Conservation (phyloP, 2,329 filamentous ascomycete species). For the Graphiopsis chlorocephala region DNA sequence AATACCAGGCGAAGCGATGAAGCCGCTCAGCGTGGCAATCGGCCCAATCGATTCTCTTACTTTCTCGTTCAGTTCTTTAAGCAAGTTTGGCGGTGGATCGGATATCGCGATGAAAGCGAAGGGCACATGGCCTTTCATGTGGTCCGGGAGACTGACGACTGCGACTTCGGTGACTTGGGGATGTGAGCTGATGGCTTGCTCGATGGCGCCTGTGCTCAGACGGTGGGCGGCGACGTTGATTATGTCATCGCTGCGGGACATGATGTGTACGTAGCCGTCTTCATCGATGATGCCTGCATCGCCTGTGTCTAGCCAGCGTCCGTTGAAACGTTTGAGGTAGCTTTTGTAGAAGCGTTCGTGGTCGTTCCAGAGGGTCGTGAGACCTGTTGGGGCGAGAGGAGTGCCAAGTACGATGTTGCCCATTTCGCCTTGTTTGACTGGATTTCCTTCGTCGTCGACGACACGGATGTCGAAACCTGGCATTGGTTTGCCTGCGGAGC, state of each 20-base stretch:
- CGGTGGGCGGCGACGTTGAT: constrained; percentile 95
- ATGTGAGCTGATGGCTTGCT: constrained; percentile 85
- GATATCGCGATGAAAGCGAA: constrained; percentile 79
- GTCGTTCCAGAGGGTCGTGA: constrained; percentile 82
- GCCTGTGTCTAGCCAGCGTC: constrained; percentile 85
- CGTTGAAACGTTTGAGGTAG: constrained; percentile 78
- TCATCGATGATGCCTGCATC: constrained; percentile 83
- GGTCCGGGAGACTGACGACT: constrained; percentile 81
- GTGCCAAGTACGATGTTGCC: constrained; percentile 86
- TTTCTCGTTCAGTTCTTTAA: constrained; percentile 65
- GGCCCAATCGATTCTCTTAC: constrained; percentile 81
- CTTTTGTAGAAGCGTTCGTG: constrained; percentile 81
- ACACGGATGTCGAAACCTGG: constrained; percentile 85
- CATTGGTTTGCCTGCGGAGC: constrained; percentile 86
- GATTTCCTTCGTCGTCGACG: constrained; percentile 75
- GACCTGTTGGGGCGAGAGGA: constrained; percentile 80
- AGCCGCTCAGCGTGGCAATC: constrained; percentile 80
- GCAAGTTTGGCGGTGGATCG: constrained; percentile 49
- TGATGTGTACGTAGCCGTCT: constrained; percentile 64
- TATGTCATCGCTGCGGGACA: constrained; percentile 73
- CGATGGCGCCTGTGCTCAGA: constrained; percentile 83
- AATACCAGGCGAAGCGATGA: constrained; percentile 80
- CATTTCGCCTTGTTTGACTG: constrained; percentile 71
- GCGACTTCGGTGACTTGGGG: constrained; percentile 77
- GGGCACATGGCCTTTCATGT: constrained; percentile 83